Base-by-base conservation (phyloP, 371 early-diverging fungal genomes). In the Mortierella sp. region DNA sequence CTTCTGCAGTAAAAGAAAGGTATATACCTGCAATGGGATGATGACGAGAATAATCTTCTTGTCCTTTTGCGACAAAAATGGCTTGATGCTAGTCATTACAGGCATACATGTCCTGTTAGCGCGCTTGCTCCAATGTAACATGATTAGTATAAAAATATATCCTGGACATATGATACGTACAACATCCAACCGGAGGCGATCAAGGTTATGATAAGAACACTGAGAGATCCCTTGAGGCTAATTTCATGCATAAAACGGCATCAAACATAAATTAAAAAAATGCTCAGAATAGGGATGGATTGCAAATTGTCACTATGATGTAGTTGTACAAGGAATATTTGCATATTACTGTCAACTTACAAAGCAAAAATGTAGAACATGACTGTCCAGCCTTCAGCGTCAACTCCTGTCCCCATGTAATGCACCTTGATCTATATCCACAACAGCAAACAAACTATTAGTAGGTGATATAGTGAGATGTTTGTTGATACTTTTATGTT, bases 101-200 rank as follows among this genome's bases (percentile, higher is more conserved):
- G 19, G 2, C 21, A 19, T 2, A 21, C 10, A 52, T 36, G 21
- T 28, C 21, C 43, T 36, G 43, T 55, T 16, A 55, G 55, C 5
- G 5, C 7, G 16, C 45, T 45, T 45, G 11, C 45, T 45, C 45
- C 16, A 15, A 45, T 45, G 16, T 11, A 45, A 6, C 36, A 36
- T 36, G 36, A 36, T 36, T 36, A 36, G 7, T 36, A 36, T 36
- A 36, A 3, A 36, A 36, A 36, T 36, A 28, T 8, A 55, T 55
- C 19, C 55, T 19, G 11, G 32, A 32, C 2, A 11, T 28, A 55
- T 55, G 10, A 24, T 10, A 74, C 79, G 63, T 79, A 79, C 79
- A 88, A 90, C 86, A 88, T 88, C 88, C 89, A 90, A 24, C 90
- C 90, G 15, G 90, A 90, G 3, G 89, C 89, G 36, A 90, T 80